Evolutionary conservation across 352 stramenopile genomes (phyloP).

Genomic region (Pythium phragmitis): DNA sequence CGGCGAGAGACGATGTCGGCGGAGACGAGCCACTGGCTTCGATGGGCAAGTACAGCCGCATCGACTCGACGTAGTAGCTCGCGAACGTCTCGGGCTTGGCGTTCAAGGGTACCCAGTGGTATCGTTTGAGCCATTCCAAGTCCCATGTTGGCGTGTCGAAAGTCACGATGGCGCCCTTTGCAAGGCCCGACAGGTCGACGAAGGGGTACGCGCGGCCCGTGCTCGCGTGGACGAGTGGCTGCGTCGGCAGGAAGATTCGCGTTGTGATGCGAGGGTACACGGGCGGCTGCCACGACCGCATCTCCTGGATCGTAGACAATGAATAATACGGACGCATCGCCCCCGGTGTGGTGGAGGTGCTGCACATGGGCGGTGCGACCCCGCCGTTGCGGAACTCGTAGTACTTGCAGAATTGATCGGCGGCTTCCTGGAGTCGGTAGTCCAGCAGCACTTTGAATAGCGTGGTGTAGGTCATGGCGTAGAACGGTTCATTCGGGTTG

Average conservation of each 20-base stretch:
- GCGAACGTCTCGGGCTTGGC: slow-evolving; percentile 6
- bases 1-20: background rate
- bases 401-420: slow-evolving; percentile 20
- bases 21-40: background rate
- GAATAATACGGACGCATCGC: slow-evolving; percentile 2
- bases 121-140: slow-evolving; percentile 14
- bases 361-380: slow-evolving; percentile 11
- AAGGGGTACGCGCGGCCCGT: slow-evolving; percentile 5
- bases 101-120: slow-evolving; percentile 7
- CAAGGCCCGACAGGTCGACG: background rate
- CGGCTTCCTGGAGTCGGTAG: slow-evolving; percentile 5
- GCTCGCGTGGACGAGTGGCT: background rate
- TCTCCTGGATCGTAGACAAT: slow-evolving; percentile 10
- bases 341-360: background rate
- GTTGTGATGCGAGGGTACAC: slow-evolving; percentile 10
- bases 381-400: slow-evolving; percentile 22
- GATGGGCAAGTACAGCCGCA: slow-evolving; percentile 13
- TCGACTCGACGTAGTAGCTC: slow-evolving; percentile 15
- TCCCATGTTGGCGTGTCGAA: slow-evolving; percentile 10
- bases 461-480: slow-evolving; percentile 10
- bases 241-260: slow-evolving; percentile 10
- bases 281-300: slow-evolving; percentile 13
- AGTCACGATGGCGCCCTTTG: background rate
- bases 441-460: slow-evolving; percentile 2
- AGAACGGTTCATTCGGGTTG: slow-evolving; percentile 3